These are phyloP conservation scores for Eucalyptus sideroxylon DNA, from an alignment of 345 rosid genomes.

Conservation along the genomic window DNA sequence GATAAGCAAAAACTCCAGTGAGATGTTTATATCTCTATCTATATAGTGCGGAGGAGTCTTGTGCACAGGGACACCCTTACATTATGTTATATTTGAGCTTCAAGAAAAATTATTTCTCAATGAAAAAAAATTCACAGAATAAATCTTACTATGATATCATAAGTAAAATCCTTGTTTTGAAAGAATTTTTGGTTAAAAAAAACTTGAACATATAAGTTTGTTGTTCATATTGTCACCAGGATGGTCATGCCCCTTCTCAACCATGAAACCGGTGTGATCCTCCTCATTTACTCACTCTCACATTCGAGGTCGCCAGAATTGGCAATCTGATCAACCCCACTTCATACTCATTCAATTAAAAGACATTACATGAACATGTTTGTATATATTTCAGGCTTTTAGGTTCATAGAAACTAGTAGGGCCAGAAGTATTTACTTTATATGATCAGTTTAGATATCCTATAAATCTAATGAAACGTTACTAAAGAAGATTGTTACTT, in stretches of 20 bases:
- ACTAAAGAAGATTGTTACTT: neutral
- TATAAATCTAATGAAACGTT: neutral
- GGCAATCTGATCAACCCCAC: neutral
- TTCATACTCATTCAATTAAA: neutral
- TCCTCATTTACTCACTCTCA: neutral
- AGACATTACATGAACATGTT: neutral
- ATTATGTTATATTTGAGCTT: neutral
- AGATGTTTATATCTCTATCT: neutral
- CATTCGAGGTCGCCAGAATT: neutral
- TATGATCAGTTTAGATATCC: neutral
- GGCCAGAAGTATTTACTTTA: neutral
- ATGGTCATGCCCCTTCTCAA: neutral
- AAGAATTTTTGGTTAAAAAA: neutral
- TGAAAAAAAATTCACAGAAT: neutral
- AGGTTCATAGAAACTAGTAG: neutral
- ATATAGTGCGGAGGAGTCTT: neutral
- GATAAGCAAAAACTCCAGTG: neutral
- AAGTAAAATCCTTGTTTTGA: neutral
- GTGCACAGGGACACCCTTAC: neutral
- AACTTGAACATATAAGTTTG: neutral
- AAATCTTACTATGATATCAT: neutral
- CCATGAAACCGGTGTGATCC: neutral
- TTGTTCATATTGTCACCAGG: neutral
- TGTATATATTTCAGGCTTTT: neutral
- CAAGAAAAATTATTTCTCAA: neutral